phyloP scores from a whole-genome alignment of 768 basidiomycete genomes.

The Agaricus subrufescens region DNA sequence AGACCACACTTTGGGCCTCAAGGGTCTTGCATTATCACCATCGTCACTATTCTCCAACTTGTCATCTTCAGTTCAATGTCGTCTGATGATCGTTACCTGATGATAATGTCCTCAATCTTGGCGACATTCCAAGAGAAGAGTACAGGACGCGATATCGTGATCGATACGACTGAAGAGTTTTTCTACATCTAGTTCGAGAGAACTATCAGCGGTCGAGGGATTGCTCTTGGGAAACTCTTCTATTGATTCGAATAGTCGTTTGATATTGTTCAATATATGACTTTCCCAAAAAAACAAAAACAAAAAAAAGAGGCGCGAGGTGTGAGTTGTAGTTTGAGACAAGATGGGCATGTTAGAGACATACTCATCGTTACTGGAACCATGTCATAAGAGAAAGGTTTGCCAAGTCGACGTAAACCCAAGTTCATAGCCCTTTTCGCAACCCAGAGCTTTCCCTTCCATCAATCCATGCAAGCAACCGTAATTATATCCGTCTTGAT shows the following conservation, averaged over 20 bases:
- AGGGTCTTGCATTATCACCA: neutral
- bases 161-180: conserved; percentile 80
- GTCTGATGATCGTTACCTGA: neutral
- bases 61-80: conserved; percentile 1
- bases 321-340: neutral
- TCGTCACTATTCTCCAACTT: neutral
- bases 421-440: conserved; percentile 89
- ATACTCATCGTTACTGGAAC: conserved; percentile 41
- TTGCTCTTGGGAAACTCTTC: conserved; percentile 75
- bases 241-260: conserved; percentile 67
- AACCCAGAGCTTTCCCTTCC: conserved; percentile 85
- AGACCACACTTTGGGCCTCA: conserved; percentile 15
- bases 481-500: conserved; percentile 74
- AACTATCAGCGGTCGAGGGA: conserved; percentile 42
- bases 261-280: conserved; percentile 58
- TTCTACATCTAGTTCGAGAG: conserved; percentile 58
- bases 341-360: conserved; percentile 13
- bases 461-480: conserved; percentile 87
- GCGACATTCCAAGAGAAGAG: conserved; percentile 66
- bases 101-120: conserved; percentile 31
- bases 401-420: conserved; percentile 78
- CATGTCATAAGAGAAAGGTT: conserved; percentile 39
- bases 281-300: conserved; percentile 23
- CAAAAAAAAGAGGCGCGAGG: neutral
- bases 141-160: conserved; percentile 87